Evolutionary conservation across 495 filamentous ascomycete genomes (phyloP).

Genomic region (Terfezia boudieri): DNA sequence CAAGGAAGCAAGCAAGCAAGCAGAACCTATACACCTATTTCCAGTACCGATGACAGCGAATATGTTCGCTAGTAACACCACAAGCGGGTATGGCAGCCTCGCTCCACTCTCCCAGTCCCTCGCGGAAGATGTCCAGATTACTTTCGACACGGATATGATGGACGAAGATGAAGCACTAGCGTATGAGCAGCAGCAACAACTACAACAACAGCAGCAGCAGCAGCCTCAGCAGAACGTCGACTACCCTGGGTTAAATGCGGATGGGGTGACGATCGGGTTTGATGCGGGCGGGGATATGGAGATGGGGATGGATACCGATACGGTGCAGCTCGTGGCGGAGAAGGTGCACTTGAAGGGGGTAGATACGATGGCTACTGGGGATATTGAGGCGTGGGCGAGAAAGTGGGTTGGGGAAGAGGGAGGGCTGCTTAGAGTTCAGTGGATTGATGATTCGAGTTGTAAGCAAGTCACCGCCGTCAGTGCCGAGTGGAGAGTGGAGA

Average conservation of each 20-base stretch:
- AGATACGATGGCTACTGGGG: constrained; percentile 52
- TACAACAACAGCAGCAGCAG: neutral
- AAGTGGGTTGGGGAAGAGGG: constrained; percentile 35
- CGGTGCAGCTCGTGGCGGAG: constrained; percentile 22
- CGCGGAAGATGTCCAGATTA: constrained; percentile 10
- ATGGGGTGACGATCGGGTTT: constrained; percentile 32
- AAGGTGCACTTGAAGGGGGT: constrained; percentile 72
- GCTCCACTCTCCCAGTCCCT: constrained; percentile 13
- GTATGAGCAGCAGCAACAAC: neutral
- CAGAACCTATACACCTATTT: too few relatives aligned
- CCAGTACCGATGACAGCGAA: too few relatives aligned
- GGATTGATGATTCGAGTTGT: constrained; percentile 76
- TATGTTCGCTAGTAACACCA: too few relatives aligned
- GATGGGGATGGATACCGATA: constrained; percentile 10
- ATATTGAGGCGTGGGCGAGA: constrained; percentile 47
- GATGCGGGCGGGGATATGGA: constrained; percentile 5
- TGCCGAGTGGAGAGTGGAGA: too few relatives aligned
- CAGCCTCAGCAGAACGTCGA: neutral
- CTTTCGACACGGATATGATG: constrained; percentile 18
- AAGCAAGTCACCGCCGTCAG: neutral
- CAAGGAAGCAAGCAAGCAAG: too few relatives aligned
- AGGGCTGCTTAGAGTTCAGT: constrained; percentile 45
- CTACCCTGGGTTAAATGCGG: constrained; percentile 6
- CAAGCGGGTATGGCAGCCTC: neutral
- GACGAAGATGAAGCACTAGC: constrained; percentile 10